Percentiles rank a stretch among this genome's conserved stretches.
Conservation (phyloP, 2,329 filamentous ascomycete genomes). For the Purpureocillium takamizusanense region DNA sequence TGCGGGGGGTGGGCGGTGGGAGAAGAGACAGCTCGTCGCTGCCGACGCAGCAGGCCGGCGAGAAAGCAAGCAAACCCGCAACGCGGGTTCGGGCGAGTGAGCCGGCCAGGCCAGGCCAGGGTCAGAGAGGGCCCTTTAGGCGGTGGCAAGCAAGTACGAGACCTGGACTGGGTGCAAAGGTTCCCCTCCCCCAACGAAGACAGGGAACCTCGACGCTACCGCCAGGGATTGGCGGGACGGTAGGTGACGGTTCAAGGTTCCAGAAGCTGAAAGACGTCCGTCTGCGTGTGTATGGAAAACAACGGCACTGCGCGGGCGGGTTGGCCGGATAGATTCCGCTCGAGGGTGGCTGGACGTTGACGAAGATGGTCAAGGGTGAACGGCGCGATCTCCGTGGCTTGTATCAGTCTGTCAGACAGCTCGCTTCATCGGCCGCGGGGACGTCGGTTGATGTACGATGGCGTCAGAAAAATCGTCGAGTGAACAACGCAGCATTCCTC, state of each 20-base stretch:
- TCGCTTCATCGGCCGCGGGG: not conserved
- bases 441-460: not conserved
- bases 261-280: constrained; percentile 1
- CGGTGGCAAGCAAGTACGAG: constrained; percentile 1
- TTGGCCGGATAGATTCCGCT: constrained; percentile 4
- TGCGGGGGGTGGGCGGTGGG: constrained; percentile 1
- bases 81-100: not conserved
- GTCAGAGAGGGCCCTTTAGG: not conserved
- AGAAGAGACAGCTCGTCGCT: not conserved
- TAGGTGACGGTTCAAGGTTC: constrained; percentile 2
- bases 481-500: not conserved
- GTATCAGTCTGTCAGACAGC: not conserved
- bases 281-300: constrained; percentile 1
- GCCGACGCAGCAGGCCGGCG: constrained; percentile 1
- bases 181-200: not conserved
- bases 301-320: constrained; percentile 3
- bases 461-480: not conserved
- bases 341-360: not conserved
- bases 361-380: not conserved
- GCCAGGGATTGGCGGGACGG: not conserved
- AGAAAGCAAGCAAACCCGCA: not conserved
- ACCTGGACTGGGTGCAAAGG: no score
- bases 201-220: constrained; percentile 2
- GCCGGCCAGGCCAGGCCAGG: not conserved
- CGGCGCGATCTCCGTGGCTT: not conserved